phyloP scores from a whole-genome alignment of 768 basidiomycete genomes.

The Postia placenta region DNA sequence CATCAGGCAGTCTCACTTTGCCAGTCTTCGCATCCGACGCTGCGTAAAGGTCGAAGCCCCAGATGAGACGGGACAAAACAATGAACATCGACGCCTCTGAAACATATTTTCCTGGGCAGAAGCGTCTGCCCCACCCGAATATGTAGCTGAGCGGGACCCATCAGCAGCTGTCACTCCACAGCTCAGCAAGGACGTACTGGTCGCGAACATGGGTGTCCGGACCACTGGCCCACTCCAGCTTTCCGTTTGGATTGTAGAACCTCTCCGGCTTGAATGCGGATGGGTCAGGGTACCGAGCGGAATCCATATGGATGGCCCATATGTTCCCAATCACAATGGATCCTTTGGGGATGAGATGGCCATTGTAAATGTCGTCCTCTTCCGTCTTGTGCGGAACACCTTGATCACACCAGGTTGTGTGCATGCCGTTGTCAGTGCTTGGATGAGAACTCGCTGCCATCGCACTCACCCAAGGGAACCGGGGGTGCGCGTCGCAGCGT shows the following conservation, averaged over 20 bases:
- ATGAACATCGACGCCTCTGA: constrained; percentile 19
- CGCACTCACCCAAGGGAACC: background rate
- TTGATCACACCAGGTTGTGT: background rate
- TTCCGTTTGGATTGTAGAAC: too few relatives aligned
- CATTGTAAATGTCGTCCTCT: constrained; percentile 21
- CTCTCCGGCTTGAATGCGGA: constrained; percentile 16
- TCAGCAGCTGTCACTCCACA: background rate
- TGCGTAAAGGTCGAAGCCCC: constrained; percentile 17
- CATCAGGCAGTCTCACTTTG: background rate
- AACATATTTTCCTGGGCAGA: constrained; percentile 16
- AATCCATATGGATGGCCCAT: constrained; percentile 20
- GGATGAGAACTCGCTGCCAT: too few relatives aligned
- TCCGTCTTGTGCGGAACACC: constrained; percentile 17
- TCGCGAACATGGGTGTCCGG: too few relatives aligned
- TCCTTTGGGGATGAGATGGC: constrained; percentile 22
- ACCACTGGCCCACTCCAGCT: too few relatives aligned
- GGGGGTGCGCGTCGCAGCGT: background rate
- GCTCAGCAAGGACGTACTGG: constrained; percentile 8
- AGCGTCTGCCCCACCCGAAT: constrained; percentile 16
- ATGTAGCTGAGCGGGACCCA: constrained; percentile 10
- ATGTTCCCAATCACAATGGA: constrained; percentile 18
- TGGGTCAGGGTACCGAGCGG: constrained; percentile 16
- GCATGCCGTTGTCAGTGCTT: too few relatives aligned
- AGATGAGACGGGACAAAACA: constrained; percentile 18
- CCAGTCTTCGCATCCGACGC: constrained; percentile 7